Evolutionary conservation across 305 asterid species (phyloP), one percentile per base, ranked within the genome.

Genomic region (Vinca major): DNA sequence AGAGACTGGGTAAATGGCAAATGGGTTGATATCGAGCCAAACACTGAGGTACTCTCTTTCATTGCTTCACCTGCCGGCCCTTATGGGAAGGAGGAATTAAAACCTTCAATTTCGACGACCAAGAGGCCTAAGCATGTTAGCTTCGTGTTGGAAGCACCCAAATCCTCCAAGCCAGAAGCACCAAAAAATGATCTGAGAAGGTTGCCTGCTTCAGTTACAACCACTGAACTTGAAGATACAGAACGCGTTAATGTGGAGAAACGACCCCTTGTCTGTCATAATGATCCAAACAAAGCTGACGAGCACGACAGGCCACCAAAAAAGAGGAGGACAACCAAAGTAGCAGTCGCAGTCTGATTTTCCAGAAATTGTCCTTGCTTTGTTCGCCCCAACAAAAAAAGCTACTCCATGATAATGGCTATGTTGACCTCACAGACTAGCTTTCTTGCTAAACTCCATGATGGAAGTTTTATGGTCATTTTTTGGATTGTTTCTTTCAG

Each of bases 1-100:
- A 82, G 75, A 66, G 96, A 89, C 47, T 87, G 96, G 95, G 17
- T 81, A 7, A 74, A 77, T 39, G 36, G 58, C 62, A 68, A 71
- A 71, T 89, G 96, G 95, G 70, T 72, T 8, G 80, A 75, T 58
- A 67, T 83, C 44, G 55, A 66, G 40, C 49, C 76, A n/a, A 83
- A 76, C 70, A 71, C 71, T 1, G 88, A 87, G 33, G 77, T 85
- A 43, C 72, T 76, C 14, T 70, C 86, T 11, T 64, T 78, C 33
- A 37, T 86, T 8, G 62, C 82, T 4, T 68, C 86, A 41, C 65
- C 41, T 33, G 47, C 69, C 19, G 72, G 60, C 33, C 74, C 33
- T 26, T 26, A 64, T 1, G 66, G 0, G 17, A 45, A 68, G 26
- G 68, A 65, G 60, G 69, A 56, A 21, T 26, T 66, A 37, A 62